Base-by-base conservation (phyloP, 2,329 filamentous ascomycete genomes). In the Penicillium sp. region DNA sequence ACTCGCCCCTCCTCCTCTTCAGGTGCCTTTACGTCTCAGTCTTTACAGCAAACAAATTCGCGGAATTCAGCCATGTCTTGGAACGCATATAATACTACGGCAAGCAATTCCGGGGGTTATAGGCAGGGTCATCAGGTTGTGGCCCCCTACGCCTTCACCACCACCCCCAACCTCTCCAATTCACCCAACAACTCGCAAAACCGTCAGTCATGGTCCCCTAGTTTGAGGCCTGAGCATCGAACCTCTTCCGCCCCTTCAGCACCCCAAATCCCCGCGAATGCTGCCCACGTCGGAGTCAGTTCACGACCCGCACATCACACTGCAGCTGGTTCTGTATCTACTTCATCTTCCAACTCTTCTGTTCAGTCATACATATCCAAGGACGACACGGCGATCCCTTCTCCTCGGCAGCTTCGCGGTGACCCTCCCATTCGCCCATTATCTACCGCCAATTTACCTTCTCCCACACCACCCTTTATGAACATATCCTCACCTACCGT, bases 91-190 rank as follows among this genome's bases (percentile, higher is more conserved):
- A 79, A 78, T 65, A 74, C 75, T 65, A 74, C 75, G 55, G 69
- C 73, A 44, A 72, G 74, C 63, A 74, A 71, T 60, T 72, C 71
- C 47, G 74, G 77, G 55, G 85, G 81, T 76, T 74, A 81, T 82
- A 71, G 81, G 82, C 61, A 66, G 44, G 72, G 83, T 75, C 71
- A 82, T 76, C 67, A 90, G 87, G 74, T 86, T 84, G 86, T 91
- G 64, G 90, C 92, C 73, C 90, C 90, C 8, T 93, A 93, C 78
- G 89, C 90, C 47, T 93, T 93, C 73, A 90, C 87, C 3, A 85
- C 83, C 69, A 90, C 89, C n/a, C 89, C 90, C 26, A 88, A 83
- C 66, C 78, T 91, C 68, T 84, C 85, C 64, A 85, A 83, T 63
- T 61, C 71, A 47, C 56, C 70, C 49, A 78, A 81, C 49, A 78